A percentile compares a stretch with the other conserved stretches of the same genome.
These are phyloP conservation scores for Vaucheria bursata DNA, from an alignment of 352 stramenopile genomes.

Conservation along the genomic window DNA sequence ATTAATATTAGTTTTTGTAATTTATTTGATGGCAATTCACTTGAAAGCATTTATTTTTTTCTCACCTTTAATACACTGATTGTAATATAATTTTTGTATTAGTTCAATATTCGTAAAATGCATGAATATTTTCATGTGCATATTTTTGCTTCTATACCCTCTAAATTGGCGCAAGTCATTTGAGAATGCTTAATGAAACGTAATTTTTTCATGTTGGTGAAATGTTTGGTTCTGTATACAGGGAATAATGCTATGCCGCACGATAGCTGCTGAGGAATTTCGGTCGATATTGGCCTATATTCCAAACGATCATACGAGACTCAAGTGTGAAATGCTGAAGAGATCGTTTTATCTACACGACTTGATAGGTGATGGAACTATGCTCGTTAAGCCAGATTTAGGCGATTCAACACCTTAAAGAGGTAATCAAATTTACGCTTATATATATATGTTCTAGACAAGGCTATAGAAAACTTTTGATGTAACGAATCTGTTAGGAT, in stretches of 20 bases:
- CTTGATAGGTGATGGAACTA: too few species aligned
- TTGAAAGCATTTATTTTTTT: neutral
- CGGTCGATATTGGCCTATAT: conserved; percentile 17
- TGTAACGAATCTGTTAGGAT: too few species aligned
- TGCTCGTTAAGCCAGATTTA: too few species aligned
- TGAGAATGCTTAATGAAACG: neutral
- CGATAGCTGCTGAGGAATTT: neutral
- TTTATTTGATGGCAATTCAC: neutral
- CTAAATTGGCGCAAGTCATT: neutral
- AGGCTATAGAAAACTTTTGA: too few species aligned
- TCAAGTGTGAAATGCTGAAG: conserved; percentile 28
- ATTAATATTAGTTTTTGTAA: neutral
- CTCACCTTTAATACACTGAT: neutral
- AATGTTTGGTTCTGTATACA: too few species aligned
- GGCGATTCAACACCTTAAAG: too few species aligned
- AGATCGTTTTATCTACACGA: too few species aligned
- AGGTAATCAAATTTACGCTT: too few species aligned
- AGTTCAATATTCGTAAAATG: neutral
- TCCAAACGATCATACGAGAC: conserved; percentile 14
- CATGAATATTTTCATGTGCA: neutral
- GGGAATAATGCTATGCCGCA: neutral
- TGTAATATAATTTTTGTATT: neutral
- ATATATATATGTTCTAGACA: too few species aligned
- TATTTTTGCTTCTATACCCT: neutral
- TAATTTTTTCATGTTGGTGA: too few species aligned